phyloP scores from a whole-genome alignment of 2,329 filamentous ascomycete species.

The Mollisia scopiformis region DNA sequence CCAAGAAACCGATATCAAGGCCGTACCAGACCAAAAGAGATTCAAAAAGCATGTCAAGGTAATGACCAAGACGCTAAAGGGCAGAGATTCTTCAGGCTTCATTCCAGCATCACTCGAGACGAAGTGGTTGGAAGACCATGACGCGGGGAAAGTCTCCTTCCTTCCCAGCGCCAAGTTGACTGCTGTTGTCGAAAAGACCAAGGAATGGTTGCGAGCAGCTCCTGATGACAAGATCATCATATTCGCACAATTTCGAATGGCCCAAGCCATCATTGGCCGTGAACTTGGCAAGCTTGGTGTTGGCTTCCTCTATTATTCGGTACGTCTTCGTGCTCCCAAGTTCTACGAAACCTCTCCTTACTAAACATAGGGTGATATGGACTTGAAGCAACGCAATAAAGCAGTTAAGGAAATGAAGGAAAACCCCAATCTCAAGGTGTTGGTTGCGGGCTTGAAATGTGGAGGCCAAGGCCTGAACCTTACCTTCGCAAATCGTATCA shows the following conservation, averaged over 20 bases:
- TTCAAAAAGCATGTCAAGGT: no score
- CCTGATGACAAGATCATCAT: conserved; percentile 56
- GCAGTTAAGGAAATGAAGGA: conserved; percentile 48
- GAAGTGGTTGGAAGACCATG: conserved; percentile 8
- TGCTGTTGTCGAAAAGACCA: conserved; percentile 32
- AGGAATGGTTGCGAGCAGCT: conserved; percentile 43
- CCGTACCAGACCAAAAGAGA: not conserved
- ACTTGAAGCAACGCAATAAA: conserved; percentile 43
- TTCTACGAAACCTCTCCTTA: not conserved
- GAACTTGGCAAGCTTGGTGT: conserved; percentile 51
- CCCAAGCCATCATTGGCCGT: conserved; percentile 49
- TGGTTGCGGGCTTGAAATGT: conserved; percentile 56
- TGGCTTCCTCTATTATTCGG: conserved; percentile 37
- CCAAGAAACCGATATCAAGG: not conserved
- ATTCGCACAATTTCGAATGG: conserved; percentile 58
- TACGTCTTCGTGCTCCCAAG: not conserved
- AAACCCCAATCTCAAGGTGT: conserved; percentile 34
- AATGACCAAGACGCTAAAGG: not conserved
- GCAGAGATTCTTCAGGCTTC: not conserved
- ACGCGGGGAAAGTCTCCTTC: conserved; percentile 22
- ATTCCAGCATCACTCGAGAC: not conserved
- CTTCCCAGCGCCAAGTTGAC: conserved; percentile 41
- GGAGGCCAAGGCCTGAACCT: conserved; percentile 57
- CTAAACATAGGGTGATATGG: conserved; percentile 50
- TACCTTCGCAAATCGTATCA: conserved; percentile 48